Conservation (phyloP, 164 flowering plant species). For the Vitis riparia region DNA sequence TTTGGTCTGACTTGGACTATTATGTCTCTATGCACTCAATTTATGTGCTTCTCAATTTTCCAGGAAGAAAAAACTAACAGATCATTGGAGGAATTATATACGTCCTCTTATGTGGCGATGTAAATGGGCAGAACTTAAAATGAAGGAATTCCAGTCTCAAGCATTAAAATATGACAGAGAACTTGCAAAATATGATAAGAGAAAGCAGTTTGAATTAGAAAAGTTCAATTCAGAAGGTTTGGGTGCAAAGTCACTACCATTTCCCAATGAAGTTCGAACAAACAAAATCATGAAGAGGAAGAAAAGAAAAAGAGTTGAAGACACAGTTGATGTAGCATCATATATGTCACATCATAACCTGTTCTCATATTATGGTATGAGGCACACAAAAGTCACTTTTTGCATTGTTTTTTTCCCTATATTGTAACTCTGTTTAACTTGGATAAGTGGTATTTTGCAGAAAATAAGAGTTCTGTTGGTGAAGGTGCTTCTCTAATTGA, state of each 20-base stretch:
- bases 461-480: constrained; percentile 48
- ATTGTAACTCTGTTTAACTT: not conserved
- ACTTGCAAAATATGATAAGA: constrained; percentile 43
- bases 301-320: constrained; percentile 72
- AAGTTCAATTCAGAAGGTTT: constrained; percentile 32
- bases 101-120: constrained; percentile 82
- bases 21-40: too few species aligned
- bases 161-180: constrained; percentile 57
- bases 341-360: constrained; percentile 66
- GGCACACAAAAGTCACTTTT: not conserved
- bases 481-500: constrained; percentile 46
- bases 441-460: constrained; percentile 40
- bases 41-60: constrained; percentile 4
- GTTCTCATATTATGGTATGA: constrained; percentile 76
- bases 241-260: constrained; percentile 55
- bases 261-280: constrained; percentile 26
- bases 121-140: constrained; percentile 76
- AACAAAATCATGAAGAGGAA: constrained; percentile 57
- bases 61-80: constrained; percentile 82
- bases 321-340: constrained; percentile 49
- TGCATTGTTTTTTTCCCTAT: constrained; percentile 3
- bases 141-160: constrained; percentile 61
- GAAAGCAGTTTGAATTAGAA: constrained; percentile 36
- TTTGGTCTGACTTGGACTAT: too few species aligned
- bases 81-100: constrained; percentile 80